These are phyloP conservation scores for Phialemoniopsis sp. DNA, from an alignment of 2,329 filamentous ascomycete genomes.

Conservation along the genomic window DNA sequence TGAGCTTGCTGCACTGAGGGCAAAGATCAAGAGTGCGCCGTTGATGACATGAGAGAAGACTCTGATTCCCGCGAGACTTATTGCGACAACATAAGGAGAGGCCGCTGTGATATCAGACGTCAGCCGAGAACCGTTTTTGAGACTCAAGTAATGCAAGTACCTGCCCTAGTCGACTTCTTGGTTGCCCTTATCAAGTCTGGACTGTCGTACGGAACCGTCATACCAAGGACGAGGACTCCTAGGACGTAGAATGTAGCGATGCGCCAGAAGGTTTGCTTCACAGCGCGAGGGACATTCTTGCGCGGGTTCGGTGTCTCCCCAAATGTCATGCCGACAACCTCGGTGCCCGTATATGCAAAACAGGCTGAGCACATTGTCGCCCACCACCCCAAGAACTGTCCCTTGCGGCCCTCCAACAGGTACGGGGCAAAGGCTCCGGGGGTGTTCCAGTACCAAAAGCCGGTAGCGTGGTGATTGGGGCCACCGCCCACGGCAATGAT, in stretches of 20 bases:
- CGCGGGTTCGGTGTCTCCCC: slow-evolving; percentile 55
- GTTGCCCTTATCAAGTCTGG: slow-evolving; percentile 38
- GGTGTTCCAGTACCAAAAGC: slow-evolving; percentile 33
- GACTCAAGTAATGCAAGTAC: too few species aligned
- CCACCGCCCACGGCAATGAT: slow-evolving; percentile 38
- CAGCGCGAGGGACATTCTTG: too few species aligned
- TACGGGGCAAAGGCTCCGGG: slow-evolving; percentile 51
- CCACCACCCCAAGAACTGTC: slow-evolving; percentile 60
- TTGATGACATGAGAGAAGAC: slow-evolving; percentile 58
- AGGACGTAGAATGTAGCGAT: slow-evolving; percentile 64
- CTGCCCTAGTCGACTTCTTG: too few species aligned
- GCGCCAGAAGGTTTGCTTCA: slow-evolving; percentile 61
- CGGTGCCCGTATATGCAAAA: slow-evolving; percentile 58
- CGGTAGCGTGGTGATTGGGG: slow-evolving; percentile 28
- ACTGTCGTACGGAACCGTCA: slow-evolving; percentile 59
- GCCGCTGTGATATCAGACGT: slow-evolving; percentile 52
- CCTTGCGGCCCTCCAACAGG: slow-evolving; percentile 46
- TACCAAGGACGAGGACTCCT: slow-evolving; percentile 58
- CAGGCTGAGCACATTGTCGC: slow-evolving; percentile 56
- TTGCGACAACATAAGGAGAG: slow-evolving; percentile 50
- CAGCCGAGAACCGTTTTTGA: too few species aligned
- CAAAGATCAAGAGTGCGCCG: slow-evolving; percentile 54
- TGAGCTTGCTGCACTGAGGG: slow-evolving; percentile 59
- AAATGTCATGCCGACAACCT: slow-evolving; percentile 50
- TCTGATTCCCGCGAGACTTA: slow-evolving; percentile 50